Conservation (phyloP, 2,329 filamentous ascomycete species). For the Dactylellina drechsleri region DNA sequence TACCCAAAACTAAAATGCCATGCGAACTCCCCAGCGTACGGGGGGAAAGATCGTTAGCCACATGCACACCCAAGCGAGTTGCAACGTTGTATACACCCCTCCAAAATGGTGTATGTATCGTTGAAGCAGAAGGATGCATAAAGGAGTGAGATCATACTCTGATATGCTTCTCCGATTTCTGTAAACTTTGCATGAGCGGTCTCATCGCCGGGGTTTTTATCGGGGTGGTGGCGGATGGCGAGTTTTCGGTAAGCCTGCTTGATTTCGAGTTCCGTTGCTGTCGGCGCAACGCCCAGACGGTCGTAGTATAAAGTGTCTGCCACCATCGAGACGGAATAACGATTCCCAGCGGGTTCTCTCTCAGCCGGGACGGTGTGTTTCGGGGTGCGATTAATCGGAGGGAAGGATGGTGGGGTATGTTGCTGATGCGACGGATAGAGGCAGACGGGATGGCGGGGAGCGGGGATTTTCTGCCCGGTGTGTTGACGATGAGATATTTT, state of each 20-base stretch:
- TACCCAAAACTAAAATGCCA: slow-evolving; percentile 73
- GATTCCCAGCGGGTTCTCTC: background rate
- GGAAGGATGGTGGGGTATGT: slow-evolving; percentile 26
- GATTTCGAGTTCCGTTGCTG: slow-evolving; percentile 89
- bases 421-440: slow-evolving; percentile 9
- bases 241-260: slow-evolving; percentile 96
- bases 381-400: background rate
- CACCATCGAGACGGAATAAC: slow-evolving; percentile 71
- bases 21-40: background rate
- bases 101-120: background rate
- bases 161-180: slow-evolving; percentile 76
- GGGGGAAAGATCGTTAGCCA: slow-evolving; percentile 59
- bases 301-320: slow-evolving; percentile 85
- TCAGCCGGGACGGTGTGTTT: background rate
- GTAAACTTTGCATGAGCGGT: slow-evolving; percentile 87
- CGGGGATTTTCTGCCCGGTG: background rate
- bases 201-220: slow-evolving; percentile 98
- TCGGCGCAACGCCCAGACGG: slow-evolving; percentile 82
- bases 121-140: background rate
- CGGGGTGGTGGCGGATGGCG: slow-evolving; percentile 82
- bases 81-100: no score
- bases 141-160: slow-evolving; percentile 60
- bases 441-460: background rate
- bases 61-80: background rate
- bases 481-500: background rate